Base-by-base conservation (phyloP, 2,329 filamentous ascomycete species). In the Metarhizium humberi region DNA sequence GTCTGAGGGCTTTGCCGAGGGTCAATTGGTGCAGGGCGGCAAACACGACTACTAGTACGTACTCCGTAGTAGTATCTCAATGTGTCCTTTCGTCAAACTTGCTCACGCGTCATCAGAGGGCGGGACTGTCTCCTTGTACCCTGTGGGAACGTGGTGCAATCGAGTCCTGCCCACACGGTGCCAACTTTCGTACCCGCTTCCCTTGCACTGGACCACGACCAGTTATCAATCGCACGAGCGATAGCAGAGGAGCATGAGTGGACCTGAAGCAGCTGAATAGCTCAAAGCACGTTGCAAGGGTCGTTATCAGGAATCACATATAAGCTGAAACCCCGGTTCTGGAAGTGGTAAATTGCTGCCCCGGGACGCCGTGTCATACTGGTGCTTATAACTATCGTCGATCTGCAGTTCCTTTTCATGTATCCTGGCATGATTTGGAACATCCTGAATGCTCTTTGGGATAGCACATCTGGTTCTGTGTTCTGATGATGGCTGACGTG, bases 91-190 rank as follows among this genome's bases (percentile, higher is more conserved):
- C 32, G 32, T 18, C 32, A 51, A 29, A 51, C 5, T 13, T 20
- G 20, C 45, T 8, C 20, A 14, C 20, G 13, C 25, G 6, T 29
- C 11, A 48, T 30, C 7, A 30, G 20, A 14, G 25, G 25, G 20
- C 25, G 13, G 25, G 14, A 30, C 20, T 30, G 11, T 48, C n/a
- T 5, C 3, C 11, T 20, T 16, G 25, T 14, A 48, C 45, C 13
- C 20, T 48, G 45, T 48, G 45, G 45, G 11, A 29, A 48, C 7
- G 45, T 48, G 45, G 25, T 48, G 45, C 45, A n/a, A 48, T 30
- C 14, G 45, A 20, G 20, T 16, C 45, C 25, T 48, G 25, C 53
- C 66, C 69, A 68, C 67, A 69, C 63, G 61, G 68, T 70, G 68
- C 61, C 57, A 70, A 67, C 64, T 46, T 69, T 55, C 49, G 58